Base-by-base conservation (phyloP, 1,284 basidiomycete species). In the Heterobasidion annosum region DNA sequence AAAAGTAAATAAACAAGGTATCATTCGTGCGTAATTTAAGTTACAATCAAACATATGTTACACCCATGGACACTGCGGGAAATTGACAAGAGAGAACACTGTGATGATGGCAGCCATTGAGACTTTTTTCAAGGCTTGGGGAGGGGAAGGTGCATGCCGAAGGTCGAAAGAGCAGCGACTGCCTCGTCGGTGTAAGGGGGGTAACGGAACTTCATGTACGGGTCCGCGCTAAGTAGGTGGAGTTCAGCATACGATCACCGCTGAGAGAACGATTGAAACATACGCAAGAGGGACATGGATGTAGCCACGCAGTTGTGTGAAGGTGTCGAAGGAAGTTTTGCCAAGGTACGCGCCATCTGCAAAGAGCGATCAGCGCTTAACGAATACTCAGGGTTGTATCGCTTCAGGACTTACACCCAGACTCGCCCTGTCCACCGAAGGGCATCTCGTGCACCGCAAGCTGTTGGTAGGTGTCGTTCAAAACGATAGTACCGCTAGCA, bases 281-380 rank as follows among this genome's bases (percentile, higher is more conserved):
- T 40, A 57, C 56, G 64, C 63, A 64, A 8, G 61, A 10, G 68
- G 67, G 10, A 64, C 58, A 51, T 68, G 62, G 48, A 68, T 54
- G 15, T 62, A 65, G 35, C 62, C 53, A 12, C 68, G 61, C 2
- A 53, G 34, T 48, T 70, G 68, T 8, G 64, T 67, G 58, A 70
- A 70, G 8, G 58, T 62, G 48, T 69, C 65, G 53, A 67, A 70
- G 0, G 65, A 60, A 54, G 61, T 61, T 51, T 67, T 69, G 13
- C 63, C 57, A 15, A 62, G 58, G 34, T 67, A 61, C 9, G 55
- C 56, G 9, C 68, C 68, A 52, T 68, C 67, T 68, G 52, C 15
- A 15, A 19, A 49, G 9, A 32, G 25, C 25, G 13, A 35, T 12
- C 2, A 18, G 13, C 13, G 33, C 35, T 13, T 18, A 34, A 10